Percentiles rank a stretch among this genome's conserved stretches.
Evolutionary conservation across 1,284 basidiomycete species (phyloP).

Genomic region (Mycena sp.): DNA sequence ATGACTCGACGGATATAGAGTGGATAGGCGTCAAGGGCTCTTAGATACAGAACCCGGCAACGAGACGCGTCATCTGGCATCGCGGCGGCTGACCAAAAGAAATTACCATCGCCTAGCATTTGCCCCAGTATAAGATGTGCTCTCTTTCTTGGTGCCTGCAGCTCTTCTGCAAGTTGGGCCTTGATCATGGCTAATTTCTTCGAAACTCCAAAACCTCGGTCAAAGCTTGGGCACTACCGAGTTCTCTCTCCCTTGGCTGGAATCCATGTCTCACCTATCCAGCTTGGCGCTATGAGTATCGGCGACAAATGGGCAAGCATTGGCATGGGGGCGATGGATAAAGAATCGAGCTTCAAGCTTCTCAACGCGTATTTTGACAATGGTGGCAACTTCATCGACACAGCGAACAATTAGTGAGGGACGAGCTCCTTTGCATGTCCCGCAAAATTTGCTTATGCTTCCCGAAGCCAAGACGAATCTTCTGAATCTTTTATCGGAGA

Average conservation of each 20-base stretch:
- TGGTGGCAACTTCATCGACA: constrained; percentile 28
- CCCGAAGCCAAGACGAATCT: constrained; percentile 48
- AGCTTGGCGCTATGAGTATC: constrained; percentile 26
- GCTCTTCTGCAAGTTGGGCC: too few relatives aligned
- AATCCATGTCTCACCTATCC: constrained; percentile 25
- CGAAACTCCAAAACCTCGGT: constrained; percentile 3
- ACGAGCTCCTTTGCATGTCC: background rate
- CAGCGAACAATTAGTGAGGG: constrained; percentile 22
- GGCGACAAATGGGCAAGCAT: constrained; percentile 20
- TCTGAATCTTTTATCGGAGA: constrained; percentile 56
- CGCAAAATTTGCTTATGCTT: background rate
- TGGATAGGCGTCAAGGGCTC: too few relatives aligned
- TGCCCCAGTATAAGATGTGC: too few relatives aligned
- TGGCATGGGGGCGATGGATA: constrained; percentile 24
- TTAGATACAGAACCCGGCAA: too few relatives aligned
- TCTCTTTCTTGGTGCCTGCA: too few relatives aligned
- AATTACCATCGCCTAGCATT: too few relatives aligned
- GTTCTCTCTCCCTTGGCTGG: constrained; percentile 22
- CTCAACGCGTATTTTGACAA: constrained; percentile 26
- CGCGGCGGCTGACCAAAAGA: too few relatives aligned
- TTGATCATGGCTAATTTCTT: constrained; percentile 11
- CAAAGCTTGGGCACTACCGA: constrained; percentile 23
- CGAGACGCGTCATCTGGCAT: too few relatives aligned
- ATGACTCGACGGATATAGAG: too few relatives aligned
- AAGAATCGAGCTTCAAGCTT: constrained; percentile 26